A percentile compares a stretch with the other conserved stretches of the same genome.
These are phyloP conservation scores for Citrus reticulata DNA, from an alignment of 345 rosid species.

Conservation along the genomic window DNA sequence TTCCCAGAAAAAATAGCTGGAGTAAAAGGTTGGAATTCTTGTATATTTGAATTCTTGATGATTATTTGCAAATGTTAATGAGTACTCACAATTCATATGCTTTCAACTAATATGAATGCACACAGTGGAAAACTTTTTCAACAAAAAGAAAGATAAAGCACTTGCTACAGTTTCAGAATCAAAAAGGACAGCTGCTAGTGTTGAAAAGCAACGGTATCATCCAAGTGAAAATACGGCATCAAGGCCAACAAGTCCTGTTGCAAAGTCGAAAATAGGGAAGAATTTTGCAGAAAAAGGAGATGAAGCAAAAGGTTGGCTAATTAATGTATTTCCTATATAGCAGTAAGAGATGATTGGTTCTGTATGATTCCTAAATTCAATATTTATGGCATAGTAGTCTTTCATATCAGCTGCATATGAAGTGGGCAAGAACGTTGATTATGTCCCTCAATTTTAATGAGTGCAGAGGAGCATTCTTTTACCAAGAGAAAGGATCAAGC, in stretches of 20 bases:
- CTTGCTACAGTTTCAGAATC: slow-evolving; percentile 19
- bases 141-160: slow-evolving; percentile 28
- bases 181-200: slow-evolving; percentile 10
- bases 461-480: slow-evolving; percentile 45
- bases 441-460: slow-evolving; percentile 8
- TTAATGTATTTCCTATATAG: neutral
- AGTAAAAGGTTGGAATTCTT: slow-evolving; percentile 36
- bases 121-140: slow-evolving; percentile 53
- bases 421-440: neutral
- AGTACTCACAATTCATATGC: neutral
- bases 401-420: neutral
- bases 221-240: slow-evolving; percentile 5
- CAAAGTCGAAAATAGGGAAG: neutral
- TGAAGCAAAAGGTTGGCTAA: neutral
- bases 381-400: neutral
- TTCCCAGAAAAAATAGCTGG: slow-evolving; percentile 41
- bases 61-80: neutral
- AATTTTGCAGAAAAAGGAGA: neutral
- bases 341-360: neutral
- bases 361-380: neutral
- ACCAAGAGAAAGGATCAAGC: slow-evolving; percentile 29
- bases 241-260: slow-evolving; percentile 12
- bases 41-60: neutral
- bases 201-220: slow-evolving; percentile 19
- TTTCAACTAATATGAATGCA: slow-evolving; percentile 4